Base-by-base conservation (phyloP, 2,329 filamentous ascomycete species). In the Xylaria hypoxylon region DNA sequence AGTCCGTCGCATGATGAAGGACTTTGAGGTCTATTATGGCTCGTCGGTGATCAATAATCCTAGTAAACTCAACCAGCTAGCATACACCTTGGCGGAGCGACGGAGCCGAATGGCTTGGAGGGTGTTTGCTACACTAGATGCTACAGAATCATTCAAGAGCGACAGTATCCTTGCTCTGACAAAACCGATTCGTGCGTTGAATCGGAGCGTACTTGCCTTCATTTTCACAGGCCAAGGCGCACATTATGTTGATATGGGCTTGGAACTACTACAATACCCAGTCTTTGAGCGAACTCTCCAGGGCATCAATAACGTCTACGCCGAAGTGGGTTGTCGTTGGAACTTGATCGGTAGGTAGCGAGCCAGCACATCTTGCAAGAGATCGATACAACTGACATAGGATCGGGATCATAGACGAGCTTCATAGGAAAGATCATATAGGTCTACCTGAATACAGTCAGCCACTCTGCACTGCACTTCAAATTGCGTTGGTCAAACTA, bases 401-500 rank as follows among this genome's bases (percentile, higher is more conserved):
- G n/a, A n/a, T n/a, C n/a, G n/a, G n/a, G n/a, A n/a, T n/a, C n/a
- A n/a, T n/a, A n/a, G n/a, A n/a, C n/a, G n/a, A n/a, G n/a, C n/a
- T n/a, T n/a, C n/a, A n/a, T n/a, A n/a, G n/a, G n/a, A n/a, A n/a
- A n/a, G n/a, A n/a, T n/a, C n/a, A n/a, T n/a, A n/a, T n/a, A n/a
- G n/a, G n/a, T n/a, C n/a, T n/a, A 35, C 33, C 33, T 7, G 33
- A 35, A 10, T 13, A 13, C 3, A 50, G 45, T 19, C 40, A 60
- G 31, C 58, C 47, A 15, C 26, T 60, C 1, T 51, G 42, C 26
- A 52, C 47, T 11, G 58, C 58, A 3, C 26, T 52, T 15, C 47
- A 60, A 10, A 51, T 60, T 44, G 58, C 33, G 8, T 24, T 51
- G 11, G 47, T 60, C 15, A n/a, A 60, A 3, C 15, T 60, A 13